These are phyloP conservation scores for Cladorrhinum samala DNA, from an alignment of 495 filamentous ascomycete genomes.

Conservation along the genomic window DNA sequence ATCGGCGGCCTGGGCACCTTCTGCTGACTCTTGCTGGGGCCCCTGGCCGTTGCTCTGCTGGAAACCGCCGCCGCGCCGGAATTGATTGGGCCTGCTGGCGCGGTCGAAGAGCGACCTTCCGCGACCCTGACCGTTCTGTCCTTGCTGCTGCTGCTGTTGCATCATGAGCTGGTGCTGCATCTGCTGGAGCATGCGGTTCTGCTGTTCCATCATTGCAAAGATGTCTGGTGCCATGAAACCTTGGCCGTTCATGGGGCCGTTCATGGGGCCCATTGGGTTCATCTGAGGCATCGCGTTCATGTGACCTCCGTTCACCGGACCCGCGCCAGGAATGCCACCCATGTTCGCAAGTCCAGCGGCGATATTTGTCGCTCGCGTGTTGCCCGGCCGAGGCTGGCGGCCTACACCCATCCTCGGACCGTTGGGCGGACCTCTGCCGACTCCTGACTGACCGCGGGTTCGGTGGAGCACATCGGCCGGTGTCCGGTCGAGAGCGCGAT, in stretches of 20 bases:
- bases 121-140: slow-evolving; percentile 33
- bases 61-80: slow-evolving; percentile 32
- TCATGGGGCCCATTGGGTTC: slow-evolving; percentile 38
- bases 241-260: slow-evolving; percentile 27
- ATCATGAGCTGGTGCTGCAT: slow-evolving; percentile 62
- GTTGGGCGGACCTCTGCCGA: slow-evolving; percentile 66
- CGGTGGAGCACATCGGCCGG: slow-evolving; percentile 73
- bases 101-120: slow-evolving; percentile 77
- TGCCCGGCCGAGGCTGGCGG: slow-evolving; percentile 47
- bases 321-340: slow-evolving; percentile 28
- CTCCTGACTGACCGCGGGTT: slow-evolving; percentile 65
- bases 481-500: slow-evolving; percentile 75
- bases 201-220: slow-evolving; percentile 81
- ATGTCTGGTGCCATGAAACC: slow-evolving; percentile 62
- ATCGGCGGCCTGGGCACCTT: slow-evolving; percentile 21
- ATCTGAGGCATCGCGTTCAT: slow-evolving; percentile 36
- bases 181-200: slow-evolving; percentile 76
- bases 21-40: slow-evolving; percentile 19
- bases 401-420: slow-evolving; percentile 57
- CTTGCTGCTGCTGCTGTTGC: slow-evolving; percentile 32
- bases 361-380: slow-evolving; percentile 37
- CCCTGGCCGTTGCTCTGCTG: slow-evolving; percentile 28
- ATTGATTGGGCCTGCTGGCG: slow-evolving; percentile 32
- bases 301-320: slow-evolving; percentile 24
- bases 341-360: slow-evolving; percentile 37